A percentile compares a stretch with the other conserved stretches of the same genome.
Evolutionary conservation across 192 early-diverging fungal species (phyloP).

Genomic region (Jimgerdemannia flammicorona): DNA sequence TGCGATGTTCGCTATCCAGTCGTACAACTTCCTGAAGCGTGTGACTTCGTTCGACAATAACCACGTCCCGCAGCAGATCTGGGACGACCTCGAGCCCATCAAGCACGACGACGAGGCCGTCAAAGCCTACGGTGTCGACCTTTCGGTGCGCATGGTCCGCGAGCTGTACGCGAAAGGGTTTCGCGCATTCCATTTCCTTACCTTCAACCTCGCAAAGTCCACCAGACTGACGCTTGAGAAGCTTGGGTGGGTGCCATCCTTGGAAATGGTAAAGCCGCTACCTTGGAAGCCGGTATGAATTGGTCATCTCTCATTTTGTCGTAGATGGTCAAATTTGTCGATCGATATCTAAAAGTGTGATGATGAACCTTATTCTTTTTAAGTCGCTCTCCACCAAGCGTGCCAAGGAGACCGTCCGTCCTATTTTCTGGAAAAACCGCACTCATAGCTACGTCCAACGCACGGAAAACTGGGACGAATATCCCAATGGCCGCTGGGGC

Average conservation of each 20-base stretch:
- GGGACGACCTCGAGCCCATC: conserved; percentile 80
- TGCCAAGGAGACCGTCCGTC: conserved; percentile 93
- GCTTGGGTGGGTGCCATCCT: conserved; percentile 61
- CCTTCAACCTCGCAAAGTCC: conserved; percentile 86
- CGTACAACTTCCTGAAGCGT: conserved; percentile 83
- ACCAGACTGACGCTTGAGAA: conserved; percentile 80
- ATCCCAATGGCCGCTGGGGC: conserved; percentile 98
- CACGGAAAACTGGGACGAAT: conserved; percentile 91
- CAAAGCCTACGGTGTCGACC: conserved; percentile 85
- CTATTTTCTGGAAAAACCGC: conserved; percentile 98
- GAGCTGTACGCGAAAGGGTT: conserved; percentile 49
- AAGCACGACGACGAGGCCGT: conserved; percentile 95
- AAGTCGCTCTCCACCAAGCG: conserved; percentile 59
- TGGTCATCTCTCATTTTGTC: not conserved
- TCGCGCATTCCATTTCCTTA: conserved; percentile 89
- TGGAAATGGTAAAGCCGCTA: conserved; percentile 62
- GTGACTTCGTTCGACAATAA: conserved; percentile 86
- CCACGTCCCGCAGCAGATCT: conserved; percentile 71
- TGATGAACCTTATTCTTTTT: conserved; percentile 4
- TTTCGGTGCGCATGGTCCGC: conserved; percentile 76
- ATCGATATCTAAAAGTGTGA: not conserved
- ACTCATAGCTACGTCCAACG: conserved; percentile 84
- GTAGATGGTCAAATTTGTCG: not conserved
- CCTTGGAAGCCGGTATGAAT: conserved; percentile 73
- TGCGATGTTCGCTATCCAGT: conserved; percentile 95